Conservation (phyloP, 352 stramenopile genomes). For the Globisporangium middletonii region DNA sequence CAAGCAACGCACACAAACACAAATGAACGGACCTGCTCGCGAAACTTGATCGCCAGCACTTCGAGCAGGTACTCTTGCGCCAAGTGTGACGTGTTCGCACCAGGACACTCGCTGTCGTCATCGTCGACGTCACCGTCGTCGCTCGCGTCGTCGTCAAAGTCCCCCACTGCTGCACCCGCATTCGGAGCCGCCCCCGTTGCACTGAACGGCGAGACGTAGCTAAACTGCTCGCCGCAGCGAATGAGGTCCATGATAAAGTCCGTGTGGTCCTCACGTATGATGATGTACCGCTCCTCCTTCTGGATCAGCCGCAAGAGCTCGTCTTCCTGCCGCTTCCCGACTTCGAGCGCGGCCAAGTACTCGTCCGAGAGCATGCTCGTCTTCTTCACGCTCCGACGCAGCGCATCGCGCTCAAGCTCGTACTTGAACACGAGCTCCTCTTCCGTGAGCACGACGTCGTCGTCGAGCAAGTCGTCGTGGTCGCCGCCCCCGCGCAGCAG, state of each 20-base stretch:
- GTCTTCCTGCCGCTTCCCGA: slow-evolving; percentile 59
- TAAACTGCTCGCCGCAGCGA: slow-evolving; percentile 72
- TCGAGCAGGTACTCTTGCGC: slow-evolving; percentile 76
- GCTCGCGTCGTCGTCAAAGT: slow-evolving; percentile 21
- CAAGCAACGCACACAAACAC: neutral
- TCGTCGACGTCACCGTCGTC: slow-evolving; percentile 46
- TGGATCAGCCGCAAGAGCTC: slow-evolving; percentile 69
- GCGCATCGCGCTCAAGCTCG: slow-evolving; percentile 47
- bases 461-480: slow-evolving; percentile 19
- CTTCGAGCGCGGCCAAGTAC: slow-evolving; percentile 56
- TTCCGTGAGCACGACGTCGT: slow-evolving; percentile 44
- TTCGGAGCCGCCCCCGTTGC: neutral
- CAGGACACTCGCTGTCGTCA: slow-evolving; percentile 59
- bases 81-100: slow-evolving; percentile 68
- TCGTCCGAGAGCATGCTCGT: slow-evolving; percentile 48
- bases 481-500: slow-evolving; percentile 36
- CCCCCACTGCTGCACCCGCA: slow-evolving; percentile 14
- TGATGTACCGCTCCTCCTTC: slow-evolving; percentile 79
- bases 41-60: slow-evolving; percentile 74
- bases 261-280: slow-evolving; percentile 75
- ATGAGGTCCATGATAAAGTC: slow-evolving; percentile 82
- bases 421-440: slow-evolving; percentile 73
- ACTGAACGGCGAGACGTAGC: slow-evolving; percentile 46
- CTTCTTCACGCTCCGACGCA: slow-evolving; percentile 18
- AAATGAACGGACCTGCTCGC: slow-evolving; percentile 49